Percentiles rank a stretch among this genome's conserved stretches.
Evolutionary conservation across 225 moss, liverwort and hornwort genomes (phyloP).

Genomic region (Polytrichum formosum): DNA sequence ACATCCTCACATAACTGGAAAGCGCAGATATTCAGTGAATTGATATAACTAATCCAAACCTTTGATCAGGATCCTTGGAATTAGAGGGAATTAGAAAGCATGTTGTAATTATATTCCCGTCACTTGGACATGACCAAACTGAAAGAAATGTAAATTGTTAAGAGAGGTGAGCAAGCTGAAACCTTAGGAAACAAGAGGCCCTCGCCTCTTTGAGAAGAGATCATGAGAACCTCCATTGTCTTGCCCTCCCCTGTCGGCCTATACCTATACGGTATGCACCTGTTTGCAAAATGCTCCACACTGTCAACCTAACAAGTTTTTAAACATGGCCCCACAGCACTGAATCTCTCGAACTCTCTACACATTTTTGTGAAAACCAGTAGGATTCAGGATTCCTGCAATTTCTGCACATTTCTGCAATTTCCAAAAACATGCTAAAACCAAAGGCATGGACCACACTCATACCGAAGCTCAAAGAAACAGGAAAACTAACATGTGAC

Average conservation of each 20-base stretch:
- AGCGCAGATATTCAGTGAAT: neutral
- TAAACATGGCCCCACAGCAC: no score
- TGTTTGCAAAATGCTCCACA: constrained; percentile 13
- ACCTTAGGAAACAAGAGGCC: constrained; percentile 43
- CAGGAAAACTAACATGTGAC: neutral
- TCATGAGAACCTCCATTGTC: constrained; percentile 40
- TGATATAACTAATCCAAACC: neutral
- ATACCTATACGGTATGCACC: constrained; percentile 40
- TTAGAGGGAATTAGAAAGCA: neutral
- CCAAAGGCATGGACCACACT: no score
- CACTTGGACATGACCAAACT: neutral
- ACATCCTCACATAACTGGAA: neutral
- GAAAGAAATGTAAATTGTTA: neutral
- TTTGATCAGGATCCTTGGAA: neutral
- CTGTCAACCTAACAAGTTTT: neutral
- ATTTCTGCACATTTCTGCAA: no score
- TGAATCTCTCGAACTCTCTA: no score
- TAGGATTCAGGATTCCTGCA: no score
- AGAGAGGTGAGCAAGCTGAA: constrained; percentile 4
- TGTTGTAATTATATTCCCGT: neutral
- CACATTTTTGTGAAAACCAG: no score
- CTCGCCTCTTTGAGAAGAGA: constrained; percentile 41
- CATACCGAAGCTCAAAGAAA: neutral
- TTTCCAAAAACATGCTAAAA: no score
- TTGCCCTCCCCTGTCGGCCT: constrained; percentile 28